These are phyloP conservation scores for Suillus occidentalis DNA, from an alignment of 768 basidiomycete genomes.

Conservation along the genomic window DNA sequence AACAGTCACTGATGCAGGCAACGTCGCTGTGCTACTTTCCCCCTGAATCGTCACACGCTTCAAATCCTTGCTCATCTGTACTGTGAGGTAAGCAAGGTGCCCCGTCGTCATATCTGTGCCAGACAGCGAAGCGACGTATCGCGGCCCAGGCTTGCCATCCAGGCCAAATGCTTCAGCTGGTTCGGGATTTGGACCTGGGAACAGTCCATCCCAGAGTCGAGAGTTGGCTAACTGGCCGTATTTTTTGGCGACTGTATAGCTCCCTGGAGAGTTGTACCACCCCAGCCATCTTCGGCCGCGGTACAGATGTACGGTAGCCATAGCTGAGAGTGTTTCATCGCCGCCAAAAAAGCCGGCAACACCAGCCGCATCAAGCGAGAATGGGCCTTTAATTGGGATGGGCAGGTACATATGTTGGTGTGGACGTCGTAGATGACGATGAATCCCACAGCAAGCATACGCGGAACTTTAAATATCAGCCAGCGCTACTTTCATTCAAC, in stretches of 20 bases:
- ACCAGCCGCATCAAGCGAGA: conserved; percentile 30
- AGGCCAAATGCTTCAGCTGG: conserved; percentile 31
- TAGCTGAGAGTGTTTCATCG: conserved; percentile 38
- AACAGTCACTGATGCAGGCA: conserved; percentile 21
- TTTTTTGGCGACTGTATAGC: conserved; percentile 33
- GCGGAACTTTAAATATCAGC: background rate
- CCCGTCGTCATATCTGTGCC: conserved; percentile 31
- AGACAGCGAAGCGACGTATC: conserved; percentile 26
- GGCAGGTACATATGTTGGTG: background rate
- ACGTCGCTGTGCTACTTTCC: conserved; percentile 13
- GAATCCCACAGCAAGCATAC: background rate
- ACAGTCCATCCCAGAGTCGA: conserved; percentile 33
- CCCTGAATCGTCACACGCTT: conserved; percentile 3
- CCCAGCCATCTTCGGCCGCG: conserved; percentile 33
- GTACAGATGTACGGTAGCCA: conserved; percentile 36
- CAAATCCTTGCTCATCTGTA: conserved; percentile 16
- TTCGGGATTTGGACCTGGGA: conserved; percentile 28
- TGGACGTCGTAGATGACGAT: background rate
- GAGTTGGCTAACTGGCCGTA: conserved; percentile 31
- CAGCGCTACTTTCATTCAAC: background rate
- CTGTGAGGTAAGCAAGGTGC: conserved; percentile 30
- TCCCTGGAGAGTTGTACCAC: conserved; percentile 39
- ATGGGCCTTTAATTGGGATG: conserved; percentile 12
- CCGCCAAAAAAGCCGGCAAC: conserved; percentile 39
- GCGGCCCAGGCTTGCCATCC: conserved; percentile 29